phyloP scores from a whole-genome alignment of 306 rosid genomes.

The Phaseolus lunatus region DNA sequence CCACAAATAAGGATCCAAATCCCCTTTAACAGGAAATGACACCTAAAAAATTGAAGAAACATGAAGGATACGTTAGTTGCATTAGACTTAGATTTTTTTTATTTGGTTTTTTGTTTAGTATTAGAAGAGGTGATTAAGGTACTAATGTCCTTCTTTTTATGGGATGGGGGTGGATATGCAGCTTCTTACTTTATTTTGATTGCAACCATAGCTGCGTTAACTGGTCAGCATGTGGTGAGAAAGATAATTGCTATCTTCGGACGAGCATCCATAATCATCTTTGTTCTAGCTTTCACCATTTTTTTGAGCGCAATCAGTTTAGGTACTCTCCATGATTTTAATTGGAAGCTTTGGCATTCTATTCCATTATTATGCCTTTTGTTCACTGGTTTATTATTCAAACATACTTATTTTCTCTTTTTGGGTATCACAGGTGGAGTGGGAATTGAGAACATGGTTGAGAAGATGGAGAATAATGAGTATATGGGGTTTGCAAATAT shows the following conservation, averaged over 20 bases:
- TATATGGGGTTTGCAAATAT: conserved; percentile 83
- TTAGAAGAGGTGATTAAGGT: neutral
- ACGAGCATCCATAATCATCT: conserved; percentile 79
- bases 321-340: conserved; percentile 53
- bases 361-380: neutral
- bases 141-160: neutral
- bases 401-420: neutral
- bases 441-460: conserved; percentile 77
- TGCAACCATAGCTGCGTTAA: conserved; percentile 78
- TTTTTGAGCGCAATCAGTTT: conserved; percentile 81
- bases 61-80: neutral
- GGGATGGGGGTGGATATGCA: conserved; percentile 39
- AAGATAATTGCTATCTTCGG: conserved; percentile 70
- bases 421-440: conserved; percentile 67
- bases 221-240: conserved; percentile 83
- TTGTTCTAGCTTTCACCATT: conserved; percentile 78
- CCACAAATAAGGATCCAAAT: neutral
- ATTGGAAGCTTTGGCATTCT: neutral
- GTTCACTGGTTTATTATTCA: conserved; percentile 18
- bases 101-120: neutral
- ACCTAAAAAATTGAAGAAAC: no score
- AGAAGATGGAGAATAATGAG: conserved; percentile 73
- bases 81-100: neutral
- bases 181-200: conserved; percentile 71
- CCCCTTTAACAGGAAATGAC: neutral